phyloP scores from a whole-genome alignment of 345 rosid species.

The Excoecaria cochinchinensis region DNA sequence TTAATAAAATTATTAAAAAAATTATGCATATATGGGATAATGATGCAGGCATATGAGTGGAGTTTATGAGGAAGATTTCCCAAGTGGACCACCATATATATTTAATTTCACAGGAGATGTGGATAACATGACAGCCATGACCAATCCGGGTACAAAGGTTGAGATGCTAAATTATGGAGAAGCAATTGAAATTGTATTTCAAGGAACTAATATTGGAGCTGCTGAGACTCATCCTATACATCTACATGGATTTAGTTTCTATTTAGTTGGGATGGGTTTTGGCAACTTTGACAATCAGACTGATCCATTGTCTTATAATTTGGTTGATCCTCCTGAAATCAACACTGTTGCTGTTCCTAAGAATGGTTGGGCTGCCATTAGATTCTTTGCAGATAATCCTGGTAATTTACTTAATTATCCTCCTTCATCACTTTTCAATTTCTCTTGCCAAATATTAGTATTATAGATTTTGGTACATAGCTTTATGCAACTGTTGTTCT shows the following conservation, averaged over 20 bases:
- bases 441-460: too few species aligned
- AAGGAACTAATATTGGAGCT: slow-evolving; percentile 14
- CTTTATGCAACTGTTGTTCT: too few species aligned
- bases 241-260: slow-evolving; percentile 45
- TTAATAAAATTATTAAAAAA: too few species aligned
- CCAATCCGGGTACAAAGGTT: slow-evolving; percentile 23
- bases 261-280: slow-evolving; percentile 34
- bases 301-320: slow-evolving; percentile 27
- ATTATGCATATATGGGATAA: neutral
- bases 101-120: neutral
- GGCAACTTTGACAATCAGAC: slow-evolving; percentile 34
- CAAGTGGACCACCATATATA: neutral
- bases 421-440: too few species aligned
- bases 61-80: slow-evolving; percentile 22
- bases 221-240: slow-evolving; percentile 43
- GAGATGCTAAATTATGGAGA: slow-evolving; percentile 32
- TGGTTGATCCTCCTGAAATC: slow-evolving; percentile 34
- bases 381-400: neutral
- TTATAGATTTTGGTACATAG: too few species aligned
- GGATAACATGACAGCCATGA: neutral
- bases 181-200: slow-evolving; percentile 37
- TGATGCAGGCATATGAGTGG: slow-evolving; percentile 16
- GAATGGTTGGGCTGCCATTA: neutral
- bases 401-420: neutral
- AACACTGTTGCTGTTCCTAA: neutral